phyloP scores from a whole-genome alignment of 208 protist genomes.

The Novymonas esmeraldas region DNA sequence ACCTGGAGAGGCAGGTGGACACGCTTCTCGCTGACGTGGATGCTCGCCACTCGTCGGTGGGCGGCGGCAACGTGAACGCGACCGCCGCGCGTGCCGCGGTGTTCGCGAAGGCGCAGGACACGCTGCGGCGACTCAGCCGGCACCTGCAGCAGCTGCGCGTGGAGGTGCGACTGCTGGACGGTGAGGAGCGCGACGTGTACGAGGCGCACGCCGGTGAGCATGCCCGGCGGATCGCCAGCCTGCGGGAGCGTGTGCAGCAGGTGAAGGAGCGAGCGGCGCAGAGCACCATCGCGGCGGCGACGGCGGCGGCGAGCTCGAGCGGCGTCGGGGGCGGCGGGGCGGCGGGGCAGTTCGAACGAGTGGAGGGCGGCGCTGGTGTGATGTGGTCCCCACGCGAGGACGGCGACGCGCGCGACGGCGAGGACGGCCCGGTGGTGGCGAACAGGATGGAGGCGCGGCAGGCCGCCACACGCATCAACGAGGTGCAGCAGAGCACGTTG shows the following conservation, averaged over 20 bases:
- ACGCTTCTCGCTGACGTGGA: constrained; percentile 26
- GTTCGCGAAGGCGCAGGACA: constrained; percentile 41
- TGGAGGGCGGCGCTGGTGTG: constrained; percentile 10
- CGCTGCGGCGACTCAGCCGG: constrained; percentile 42
- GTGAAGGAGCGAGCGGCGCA: constrained; percentile 21
- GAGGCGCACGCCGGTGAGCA: constrained; percentile 31
- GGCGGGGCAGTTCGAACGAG: neutral
- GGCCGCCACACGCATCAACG: constrained; percentile 41
- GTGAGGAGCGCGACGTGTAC: constrained; percentile 30
- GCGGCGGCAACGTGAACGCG: constrained; percentile 6
- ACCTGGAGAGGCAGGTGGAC: constrained; percentile 53
- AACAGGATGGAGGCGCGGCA: constrained; percentile 41
- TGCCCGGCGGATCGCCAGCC: constrained; percentile 17
- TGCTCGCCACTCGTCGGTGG: neutral
- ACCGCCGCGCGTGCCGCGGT: constrained; percentile 7
- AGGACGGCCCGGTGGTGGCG: constrained; percentile 31
- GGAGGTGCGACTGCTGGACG: constrained; percentile 63
- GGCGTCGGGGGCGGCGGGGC: neutral
- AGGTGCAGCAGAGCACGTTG: constrained; percentile 62
- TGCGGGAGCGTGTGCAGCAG: constrained; percentile 30
- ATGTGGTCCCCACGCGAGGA: constrained; percentile 25
- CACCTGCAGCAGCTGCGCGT: constrained; percentile 63
- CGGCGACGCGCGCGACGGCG: constrained; percentile 14
- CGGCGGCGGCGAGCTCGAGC: neutral
- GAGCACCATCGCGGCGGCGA: neutral